Conservation (phyloP, 2,329 filamentous ascomycete species). For the Dissoconium aciculare region DNA sequence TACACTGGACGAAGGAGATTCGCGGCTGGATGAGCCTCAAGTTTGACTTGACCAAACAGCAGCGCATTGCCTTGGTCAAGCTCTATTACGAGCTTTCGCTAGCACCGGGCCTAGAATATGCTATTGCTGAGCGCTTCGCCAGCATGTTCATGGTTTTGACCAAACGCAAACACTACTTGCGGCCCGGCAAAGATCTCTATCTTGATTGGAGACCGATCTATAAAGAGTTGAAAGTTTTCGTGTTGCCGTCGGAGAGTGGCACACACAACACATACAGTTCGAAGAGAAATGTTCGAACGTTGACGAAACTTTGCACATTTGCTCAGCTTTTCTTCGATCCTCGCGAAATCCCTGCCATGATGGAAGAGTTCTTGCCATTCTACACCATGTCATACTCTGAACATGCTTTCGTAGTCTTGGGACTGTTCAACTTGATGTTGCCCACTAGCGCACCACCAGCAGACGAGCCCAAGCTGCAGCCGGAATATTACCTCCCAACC, state of each 20-base stretch:
- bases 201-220: slow-evolving; percentile 90
- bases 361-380: slow-evolving; percentile 39
- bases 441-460: slow-evolving; percentile 67
- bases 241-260: slow-evolving; percentile 68
- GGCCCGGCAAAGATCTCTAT: slow-evolving; percentile 72
- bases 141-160: slow-evolving; percentile 94
- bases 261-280: slow-evolving; percentile 40
- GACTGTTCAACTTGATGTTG: slow-evolving; percentile 70
- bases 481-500: slow-evolving; percentile 77
- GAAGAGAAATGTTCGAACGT: slow-evolving; percentile 53
- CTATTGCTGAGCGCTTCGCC: slow-evolving; percentile 74
- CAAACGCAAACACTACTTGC: slow-evolving; percentile 96
- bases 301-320: slow-evolving; percentile 82
- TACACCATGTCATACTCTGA: slow-evolving; percentile 90
- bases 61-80: slow-evolving; percentile 69
- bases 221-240: slow-evolving; percentile 80
- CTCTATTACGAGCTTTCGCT: slow-evolving; percentile 90
- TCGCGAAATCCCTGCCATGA: slow-evolving; percentile 59
- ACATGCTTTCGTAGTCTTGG: slow-evolving; percentile 83
- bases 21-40: slow-evolving; percentile 91
- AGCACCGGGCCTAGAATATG: slow-evolving; percentile 72
- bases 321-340: slow-evolving; percentile 89
- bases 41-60: slow-evolving; percentile 81
- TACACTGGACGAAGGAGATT: slow-evolving; percentile 95
- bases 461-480: slow-evolving; percentile 60